phyloP scores from a whole-genome alignment of 352 stramenopile genomes.

The Thalassiosira livingstoniorum region DNA sequence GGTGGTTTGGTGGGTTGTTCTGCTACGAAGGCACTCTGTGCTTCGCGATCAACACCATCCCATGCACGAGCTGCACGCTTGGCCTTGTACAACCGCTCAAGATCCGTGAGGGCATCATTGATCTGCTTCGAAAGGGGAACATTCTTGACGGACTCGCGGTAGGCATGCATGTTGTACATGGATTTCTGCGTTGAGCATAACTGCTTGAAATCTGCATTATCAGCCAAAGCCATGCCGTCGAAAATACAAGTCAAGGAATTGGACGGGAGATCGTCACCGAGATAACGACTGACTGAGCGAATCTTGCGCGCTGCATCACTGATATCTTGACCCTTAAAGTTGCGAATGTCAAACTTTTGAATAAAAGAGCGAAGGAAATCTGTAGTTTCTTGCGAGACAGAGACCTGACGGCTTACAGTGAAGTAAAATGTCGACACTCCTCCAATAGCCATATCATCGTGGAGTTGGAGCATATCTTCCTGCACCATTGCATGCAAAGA shows the following conservation, averaged over 20 bases:
- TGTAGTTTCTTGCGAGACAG: not conserved
- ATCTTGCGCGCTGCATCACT: not conserved
- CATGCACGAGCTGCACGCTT: not conserved
- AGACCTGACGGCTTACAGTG: not conserved
- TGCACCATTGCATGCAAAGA: not conserved
- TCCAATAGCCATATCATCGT: not conserved
- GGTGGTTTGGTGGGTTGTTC: too few relatives aligned
- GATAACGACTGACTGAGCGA: not conserved
- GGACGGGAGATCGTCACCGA: not conserved
- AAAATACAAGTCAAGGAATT: not conserved
- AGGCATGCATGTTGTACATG: not conserved
- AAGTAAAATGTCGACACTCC: not conserved
- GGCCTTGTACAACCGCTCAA: not conserved
- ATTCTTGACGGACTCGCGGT: not conserved
- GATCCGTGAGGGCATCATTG: not conserved
- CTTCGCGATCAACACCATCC: not conserved
- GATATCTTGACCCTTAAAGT: not conserved
- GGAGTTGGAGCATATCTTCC: not conserved
- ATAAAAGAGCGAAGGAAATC: not conserved
- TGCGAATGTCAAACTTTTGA: not conserved
- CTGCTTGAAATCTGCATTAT: not conserved
- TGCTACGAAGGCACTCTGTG: not conserved
- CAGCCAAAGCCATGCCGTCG: not conserved
- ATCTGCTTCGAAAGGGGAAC: not conserved
- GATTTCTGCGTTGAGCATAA: not conserved